These are phyloP conservation scores for Acanthamoeba quina DNA, from an alignment of 208 protist genomes.

Conservation along the genomic window DNA sequence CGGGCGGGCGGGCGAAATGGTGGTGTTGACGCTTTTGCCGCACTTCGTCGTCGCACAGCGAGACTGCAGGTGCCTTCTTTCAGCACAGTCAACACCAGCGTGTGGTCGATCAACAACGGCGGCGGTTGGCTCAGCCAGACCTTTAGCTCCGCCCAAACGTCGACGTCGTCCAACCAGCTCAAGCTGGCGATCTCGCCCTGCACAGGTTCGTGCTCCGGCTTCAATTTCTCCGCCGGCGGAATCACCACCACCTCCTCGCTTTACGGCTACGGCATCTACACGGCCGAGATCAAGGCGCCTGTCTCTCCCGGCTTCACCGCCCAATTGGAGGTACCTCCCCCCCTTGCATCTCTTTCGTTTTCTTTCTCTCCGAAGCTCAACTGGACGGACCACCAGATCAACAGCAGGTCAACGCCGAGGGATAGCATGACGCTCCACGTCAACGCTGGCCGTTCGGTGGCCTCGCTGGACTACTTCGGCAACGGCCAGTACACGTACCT, in stretches of 20 bases:
- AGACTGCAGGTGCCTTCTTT: neutral
- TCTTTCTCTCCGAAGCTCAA: neutral
- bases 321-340: neutral
- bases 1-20: no score
- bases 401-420: neutral
- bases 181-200: neutral
- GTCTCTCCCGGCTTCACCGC: neutral
- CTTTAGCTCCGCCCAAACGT: neutral
- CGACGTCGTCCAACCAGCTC: neutral
- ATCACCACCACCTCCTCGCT: neutral
- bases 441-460: neutral
- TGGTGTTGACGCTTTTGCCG: no score
- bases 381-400: neutral
- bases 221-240: neutral
- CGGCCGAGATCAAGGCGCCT: neutral
- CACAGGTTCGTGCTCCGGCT: neutral
- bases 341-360: neutral
- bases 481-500: neutral
- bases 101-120: neutral
- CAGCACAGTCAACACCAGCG: neutral
- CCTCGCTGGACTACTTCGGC: neutral
- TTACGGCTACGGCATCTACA: conserved; percentile 2
- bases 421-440: neutral
- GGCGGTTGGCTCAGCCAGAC: neutral
- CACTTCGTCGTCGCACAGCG: neutral